These are phyloP conservation scores for Apiotrichum sp. DNA, from an alignment of 1,284 basidiomycete genomes.

Conservation along the genomic window DNA sequence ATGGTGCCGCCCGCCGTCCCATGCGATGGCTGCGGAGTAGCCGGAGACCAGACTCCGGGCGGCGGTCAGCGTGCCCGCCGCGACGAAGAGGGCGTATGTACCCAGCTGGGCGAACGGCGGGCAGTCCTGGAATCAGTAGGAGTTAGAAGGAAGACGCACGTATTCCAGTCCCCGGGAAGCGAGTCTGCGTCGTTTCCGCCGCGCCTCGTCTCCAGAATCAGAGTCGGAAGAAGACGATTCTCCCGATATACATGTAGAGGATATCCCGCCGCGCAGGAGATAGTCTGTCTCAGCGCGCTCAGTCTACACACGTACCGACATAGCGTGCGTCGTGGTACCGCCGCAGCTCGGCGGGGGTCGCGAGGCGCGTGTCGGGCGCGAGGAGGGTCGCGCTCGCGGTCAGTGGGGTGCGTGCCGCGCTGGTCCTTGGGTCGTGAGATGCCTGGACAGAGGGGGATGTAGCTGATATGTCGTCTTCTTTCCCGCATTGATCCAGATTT, in stretches of 20 bases:
- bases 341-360: conserved; percentile 33
- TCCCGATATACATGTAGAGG: too few relatives aligned
- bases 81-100: conserved; percentile 64
- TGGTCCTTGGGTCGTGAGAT: too few relatives aligned
- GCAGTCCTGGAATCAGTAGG: conserved; percentile 59
- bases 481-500: not conserved
- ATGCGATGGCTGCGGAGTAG: conserved; percentile 63
- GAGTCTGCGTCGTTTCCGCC: conserved; percentile 22
- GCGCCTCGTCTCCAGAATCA: conserved; percentile 7
- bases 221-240: not conserved
- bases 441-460: too few relatives aligned
- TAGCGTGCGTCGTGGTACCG: conserved; percentile 48
- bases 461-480: not conserved
- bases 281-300: conserved; percentile 14
- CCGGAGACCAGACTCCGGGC: conserved; percentile 57
- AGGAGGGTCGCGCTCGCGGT: conserved; percentile 16
- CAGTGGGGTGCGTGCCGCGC: not conserved
- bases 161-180: conserved; percentile 64
- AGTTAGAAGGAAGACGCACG: conserved; percentile 41
- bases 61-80: conserved; percentile 69
- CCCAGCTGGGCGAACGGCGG: conserved; percentile 65
- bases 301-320: conserved; percentile 30
- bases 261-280: conserved; percentile 6
- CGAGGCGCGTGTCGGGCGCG: conserved; percentile 23
- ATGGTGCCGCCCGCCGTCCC: conserved; percentile 65